Evolutionary conservation across 495 filamentous ascomycete genomes (phyloP), one percentile per base, ranked within the genome.

Genomic region (Lichenothelia convexa): DNA sequence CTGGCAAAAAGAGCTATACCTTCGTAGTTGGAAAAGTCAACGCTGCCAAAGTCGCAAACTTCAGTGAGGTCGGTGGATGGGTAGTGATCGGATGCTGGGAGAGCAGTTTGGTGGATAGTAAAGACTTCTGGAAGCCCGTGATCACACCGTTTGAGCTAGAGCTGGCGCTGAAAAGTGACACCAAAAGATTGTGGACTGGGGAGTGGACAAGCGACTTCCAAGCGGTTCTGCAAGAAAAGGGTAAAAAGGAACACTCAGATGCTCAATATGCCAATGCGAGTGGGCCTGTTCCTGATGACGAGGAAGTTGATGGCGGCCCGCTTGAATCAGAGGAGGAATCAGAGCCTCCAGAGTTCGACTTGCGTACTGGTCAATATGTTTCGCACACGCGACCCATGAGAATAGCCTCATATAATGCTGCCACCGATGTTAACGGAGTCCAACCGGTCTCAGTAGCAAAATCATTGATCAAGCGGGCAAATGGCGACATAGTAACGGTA

Each of bases 11-110:
- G 53, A 76, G 68, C 54, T 95, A 97, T 54, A 80, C 83, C 16
- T 84, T 97, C 34, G 91, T 97, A 1, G 91, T 97, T 3, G 89
- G 89, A 26, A 95, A 94, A 50, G 63, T 95, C 2, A 95, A 95
- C 49, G 79, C 85, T 1, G 85, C 85, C 38, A 97, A 97, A 55
- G 63, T 97, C 4, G 91, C 89, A 17, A 97, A 97, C 56, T 97
- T 97, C 55, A 70, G 75, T 36, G 89, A 97, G 56, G 68, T 97
- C 8, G 86, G 80, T 15, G 91, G 80, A 11, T 97, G 89, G 89
- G 85, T 95, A 0, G 86, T 94, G 1, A 78, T 97, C 29, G 91
- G 91, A 7, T 97, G 89, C 58, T 95, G 91, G 89, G 89, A 97
- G 56, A 92, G 87, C 49, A 78, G 77, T 39, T 60, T 95, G 31